Evolutionary conservation across 1,284 basidiomycete genomes (phyloP).

Genomic region (Fomitopsis palustris): DNA sequence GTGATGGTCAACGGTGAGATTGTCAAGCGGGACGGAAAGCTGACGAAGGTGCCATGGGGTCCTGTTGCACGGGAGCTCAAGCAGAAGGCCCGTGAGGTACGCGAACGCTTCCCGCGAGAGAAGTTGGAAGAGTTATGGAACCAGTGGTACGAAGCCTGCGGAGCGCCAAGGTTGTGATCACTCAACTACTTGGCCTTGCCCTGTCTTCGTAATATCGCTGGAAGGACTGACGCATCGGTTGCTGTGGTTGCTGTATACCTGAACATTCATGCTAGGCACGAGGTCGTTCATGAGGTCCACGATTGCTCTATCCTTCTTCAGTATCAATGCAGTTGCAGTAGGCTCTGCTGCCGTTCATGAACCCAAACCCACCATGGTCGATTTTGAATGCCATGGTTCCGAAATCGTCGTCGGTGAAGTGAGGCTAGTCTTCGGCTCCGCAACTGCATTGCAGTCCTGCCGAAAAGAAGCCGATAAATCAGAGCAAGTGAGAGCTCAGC

Average conservation of each 20-base stretch:
- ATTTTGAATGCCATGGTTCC: neutral
- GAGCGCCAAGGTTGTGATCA: constrained; percentile 12
- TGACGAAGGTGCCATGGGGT: constrained; percentile 25
- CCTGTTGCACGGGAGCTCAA: constrained; percentile 36
- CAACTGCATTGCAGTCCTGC: neutral
- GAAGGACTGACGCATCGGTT: neutral
- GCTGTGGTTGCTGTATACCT: neutral
- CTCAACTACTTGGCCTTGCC: neutral
- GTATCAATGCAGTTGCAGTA: neutral
- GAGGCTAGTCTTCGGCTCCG: neutral
- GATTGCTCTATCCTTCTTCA: neutral
- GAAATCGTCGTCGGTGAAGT: no score
- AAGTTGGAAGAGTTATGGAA: constrained; percentile 23
- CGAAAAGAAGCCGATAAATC: neutral
- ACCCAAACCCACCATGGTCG: neutral
- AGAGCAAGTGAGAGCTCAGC: neutral
- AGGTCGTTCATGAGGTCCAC: neutral
- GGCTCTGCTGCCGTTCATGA: neutral
- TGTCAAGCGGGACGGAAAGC: constrained; percentile 25
- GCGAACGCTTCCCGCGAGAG: constrained; percentile 38
- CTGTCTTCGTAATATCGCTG: neutral
- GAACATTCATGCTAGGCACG: neutral
- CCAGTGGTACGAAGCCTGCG: constrained; percentile 20
- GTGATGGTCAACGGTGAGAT: constrained; percentile 33
- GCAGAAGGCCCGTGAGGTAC: constrained; percentile 48